Evolutionary conservation across 257 asterid species (phyloP).

Genomic region (Nicotiana sylvestris): DNA sequence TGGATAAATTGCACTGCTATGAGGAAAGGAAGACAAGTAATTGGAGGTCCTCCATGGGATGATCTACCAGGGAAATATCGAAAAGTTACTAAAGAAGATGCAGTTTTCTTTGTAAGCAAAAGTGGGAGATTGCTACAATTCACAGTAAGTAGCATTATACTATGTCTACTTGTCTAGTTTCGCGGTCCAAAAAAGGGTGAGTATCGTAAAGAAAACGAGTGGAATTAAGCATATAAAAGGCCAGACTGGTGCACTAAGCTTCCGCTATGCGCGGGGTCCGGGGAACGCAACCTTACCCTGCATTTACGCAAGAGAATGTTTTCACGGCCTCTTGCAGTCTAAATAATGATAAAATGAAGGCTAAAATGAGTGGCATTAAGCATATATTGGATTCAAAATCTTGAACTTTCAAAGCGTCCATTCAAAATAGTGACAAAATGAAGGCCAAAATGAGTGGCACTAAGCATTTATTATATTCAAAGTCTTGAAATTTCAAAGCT

Average conservation of each 20-base stretch:
- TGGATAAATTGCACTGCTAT: constrained; percentile 84
- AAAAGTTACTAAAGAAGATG: constrained; percentile 54
- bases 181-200: not conserved
- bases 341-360: not conserved
- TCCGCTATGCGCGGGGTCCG: too few relatives aligned
- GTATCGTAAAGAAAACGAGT: not conserved
- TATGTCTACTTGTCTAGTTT: not conserved
- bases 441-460: not conserved
- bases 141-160: constrained; percentile 41
- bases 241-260: too few relatives aligned
- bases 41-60: constrained; percentile 88
- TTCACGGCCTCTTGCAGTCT: not conserved
- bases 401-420: not conserved
- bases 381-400: not conserved
- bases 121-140: constrained; percentile 65
- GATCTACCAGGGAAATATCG: constrained; percentile 38
- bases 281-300: too few relatives aligned
- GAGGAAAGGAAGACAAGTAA: constrained; percentile 61
- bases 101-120: constrained; percentile 66
- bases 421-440: not conserved
- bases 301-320: too few relatives aligned
- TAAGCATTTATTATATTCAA: not conserved
- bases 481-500: not conserved
- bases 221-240: not conserved
- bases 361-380: not conserved